Percentiles rank a stretch among this genome's conserved stretches.
These are phyloP conservation scores for Monilinia vaccinii-corymbosi DNA, from an alignment of 2,329 filamentous ascomycete genomes.

Conservation along the genomic window DNA sequence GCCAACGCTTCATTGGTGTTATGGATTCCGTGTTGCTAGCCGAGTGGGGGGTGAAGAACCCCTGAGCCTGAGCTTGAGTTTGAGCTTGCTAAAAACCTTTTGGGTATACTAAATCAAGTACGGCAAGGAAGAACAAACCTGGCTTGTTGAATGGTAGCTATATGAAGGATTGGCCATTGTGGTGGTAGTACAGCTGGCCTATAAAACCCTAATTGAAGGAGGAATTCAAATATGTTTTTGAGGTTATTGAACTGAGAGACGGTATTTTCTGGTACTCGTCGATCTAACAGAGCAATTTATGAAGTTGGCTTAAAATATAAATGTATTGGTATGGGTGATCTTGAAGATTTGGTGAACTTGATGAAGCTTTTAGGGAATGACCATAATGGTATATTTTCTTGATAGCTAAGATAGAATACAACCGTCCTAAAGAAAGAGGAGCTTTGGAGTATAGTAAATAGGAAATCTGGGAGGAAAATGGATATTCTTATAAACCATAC, in stretches of 20 bases:
- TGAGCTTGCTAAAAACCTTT: no score
- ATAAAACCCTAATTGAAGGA: background rate
- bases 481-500: background rate
- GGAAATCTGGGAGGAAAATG: background rate
- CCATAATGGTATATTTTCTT: background rate
- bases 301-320: background rate
- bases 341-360: background rate
- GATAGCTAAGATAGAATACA: background rate
- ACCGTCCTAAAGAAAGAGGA: background rate
- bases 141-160: background rate
- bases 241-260: background rate
- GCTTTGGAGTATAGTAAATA: background rate
- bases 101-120: no score
- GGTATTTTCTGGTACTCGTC: background rate
- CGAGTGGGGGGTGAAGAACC: background rate
- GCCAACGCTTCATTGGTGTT: background rate
- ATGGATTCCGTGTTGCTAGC: background rate
- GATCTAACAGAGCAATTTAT: background rate
- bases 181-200: background rate
- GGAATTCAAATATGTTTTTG: background rate
- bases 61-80: background rate
- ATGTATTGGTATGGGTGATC: rapidly evolving
- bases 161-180: background rate
- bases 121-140: background rate
- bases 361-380: background rate